Evolutionary conservation across 441 rosid genomes (phyloP).

Genomic region (Rhodomyrtus psidioides): DNA sequence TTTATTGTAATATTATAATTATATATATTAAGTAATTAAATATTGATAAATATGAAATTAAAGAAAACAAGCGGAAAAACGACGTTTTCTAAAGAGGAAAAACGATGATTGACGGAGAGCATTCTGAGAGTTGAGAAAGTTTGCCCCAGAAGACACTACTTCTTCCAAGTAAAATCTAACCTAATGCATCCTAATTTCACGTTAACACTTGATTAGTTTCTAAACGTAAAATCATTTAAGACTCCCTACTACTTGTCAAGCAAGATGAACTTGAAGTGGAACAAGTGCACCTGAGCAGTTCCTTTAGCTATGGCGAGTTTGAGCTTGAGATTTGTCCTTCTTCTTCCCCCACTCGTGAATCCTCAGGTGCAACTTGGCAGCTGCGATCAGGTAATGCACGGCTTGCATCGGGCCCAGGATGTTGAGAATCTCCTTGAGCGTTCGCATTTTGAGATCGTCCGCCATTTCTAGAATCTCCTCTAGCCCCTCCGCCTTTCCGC

Average conservation of each 20-base stretch:
- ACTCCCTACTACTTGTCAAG: neutral
- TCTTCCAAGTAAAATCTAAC: too few relatives aligned
- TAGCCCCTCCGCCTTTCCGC: slow-evolving; percentile 15
- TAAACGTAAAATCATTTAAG: neutral
- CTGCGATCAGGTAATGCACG: slow-evolving; percentile 38
- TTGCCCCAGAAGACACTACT: too few relatives aligned
- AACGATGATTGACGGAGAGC: too few relatives aligned
- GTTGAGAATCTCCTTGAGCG: slow-evolving; percentile 20
- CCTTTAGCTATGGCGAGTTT: neutral
- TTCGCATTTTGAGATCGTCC: slow-evolving; percentile 32
- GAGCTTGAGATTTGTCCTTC: slow-evolving; percentile 7
- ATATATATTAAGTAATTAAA: too few relatives aligned
- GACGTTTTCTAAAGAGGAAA: too few relatives aligned
- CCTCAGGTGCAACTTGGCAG: slow-evolving; percentile 37
- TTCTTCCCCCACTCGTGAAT: slow-evolving; percentile 41
- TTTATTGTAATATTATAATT: too few relatives aligned
- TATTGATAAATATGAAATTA: too few relatives aligned
- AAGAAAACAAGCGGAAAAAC: too few relatives aligned
- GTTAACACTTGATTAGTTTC: neutral
- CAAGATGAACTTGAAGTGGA: neutral
- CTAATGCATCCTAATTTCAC: neutral
- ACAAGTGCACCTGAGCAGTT: neutral
- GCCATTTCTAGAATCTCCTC: slow-evolving; percentile 18
- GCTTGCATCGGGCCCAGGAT: slow-evolving; percentile 28
- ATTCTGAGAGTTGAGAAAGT: neutral